Percentiles rank a stretch among this genome's conserved stretches.
Evolutionary conservation across 2,329 filamentous ascomycete genomes (phyloP).

Genomic region (Fusarium goolgardi): DNA sequence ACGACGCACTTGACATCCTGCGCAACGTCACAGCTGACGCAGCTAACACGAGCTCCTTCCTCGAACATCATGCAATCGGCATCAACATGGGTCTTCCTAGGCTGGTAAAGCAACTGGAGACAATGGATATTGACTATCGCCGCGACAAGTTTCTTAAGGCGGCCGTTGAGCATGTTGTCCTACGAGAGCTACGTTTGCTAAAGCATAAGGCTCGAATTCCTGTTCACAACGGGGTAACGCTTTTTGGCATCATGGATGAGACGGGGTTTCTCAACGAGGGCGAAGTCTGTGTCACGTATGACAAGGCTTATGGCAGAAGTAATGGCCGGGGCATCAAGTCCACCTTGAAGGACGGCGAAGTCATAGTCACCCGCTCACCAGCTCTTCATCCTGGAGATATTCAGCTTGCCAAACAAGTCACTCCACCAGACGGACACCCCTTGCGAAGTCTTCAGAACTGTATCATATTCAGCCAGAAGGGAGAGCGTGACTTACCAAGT

Average conservation of each 20-base stretch:
- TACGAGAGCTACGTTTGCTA: conserved; percentile 77
- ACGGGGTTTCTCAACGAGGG: conserved; percentile 73
- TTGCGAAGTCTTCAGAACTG: conserved; percentile 75
- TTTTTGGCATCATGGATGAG: conserved; percentile 89
- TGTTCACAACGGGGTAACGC: conserved; percentile 75
- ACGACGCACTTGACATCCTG: conserved; percentile 69
- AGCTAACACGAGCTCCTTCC: conserved; percentile 72
- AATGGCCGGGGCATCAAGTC: conserved; percentile 45
- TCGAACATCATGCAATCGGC: conserved; percentile 72
- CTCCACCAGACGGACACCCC: conserved; percentile 70
- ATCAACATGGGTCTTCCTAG: conserved; percentile 68
- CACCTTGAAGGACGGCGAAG: conserved; percentile 52
- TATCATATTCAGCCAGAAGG: conserved; percentile 79
- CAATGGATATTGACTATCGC: conserved; percentile 72
- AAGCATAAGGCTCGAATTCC: conserved; percentile 84
- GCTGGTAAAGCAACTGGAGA: conserved; percentile 69
- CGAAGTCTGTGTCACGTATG: conserved; percentile 74
- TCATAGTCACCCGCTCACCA: conserved; percentile 82
- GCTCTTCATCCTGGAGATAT: conserved; percentile 86
- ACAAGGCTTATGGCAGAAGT: conserved; percentile 49
- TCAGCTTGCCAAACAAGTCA: conserved; percentile 71
- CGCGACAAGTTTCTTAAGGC: conserved; percentile 76
- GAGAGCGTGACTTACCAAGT: conserved; percentile 79
- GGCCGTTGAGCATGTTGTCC: conserved; percentile 74
- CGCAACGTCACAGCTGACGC: conserved; percentile 68